A percentile compares a stretch with the other conserved stretches of the same genome.
Evolutionary conservation across 768 basidiomycete species (phyloP).

Genomic region (Austroboletus eburneus): DNA sequence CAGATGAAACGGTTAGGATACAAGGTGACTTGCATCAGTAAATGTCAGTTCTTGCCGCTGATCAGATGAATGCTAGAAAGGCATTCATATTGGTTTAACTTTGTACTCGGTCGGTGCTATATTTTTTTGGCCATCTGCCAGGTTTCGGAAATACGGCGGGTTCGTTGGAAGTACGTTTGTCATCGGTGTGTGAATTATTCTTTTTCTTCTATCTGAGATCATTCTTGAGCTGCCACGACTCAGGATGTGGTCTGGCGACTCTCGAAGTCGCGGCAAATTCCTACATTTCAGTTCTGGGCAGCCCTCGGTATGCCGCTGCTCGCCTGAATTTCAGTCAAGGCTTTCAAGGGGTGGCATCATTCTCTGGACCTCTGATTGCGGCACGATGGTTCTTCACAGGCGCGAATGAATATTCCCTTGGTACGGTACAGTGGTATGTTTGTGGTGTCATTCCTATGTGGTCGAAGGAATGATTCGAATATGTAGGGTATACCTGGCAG

Average conservation of each 20-base stretch:
- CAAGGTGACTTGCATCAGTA: conserved; percentile 40
- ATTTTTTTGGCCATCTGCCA: conserved; percentile 77
- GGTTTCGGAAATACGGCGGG: conserved; percentile 61
- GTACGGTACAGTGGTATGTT: conserved; percentile 61
- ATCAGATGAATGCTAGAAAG: conserved; percentile 35
- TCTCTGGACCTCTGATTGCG: conserved; percentile 71
- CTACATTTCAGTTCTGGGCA: conserved; percentile 68
- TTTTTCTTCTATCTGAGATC: neutral
- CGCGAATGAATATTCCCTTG: conserved; percentile 54
- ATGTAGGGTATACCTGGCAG: conserved; percentile 59
- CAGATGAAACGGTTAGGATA: conserved; percentile 64
- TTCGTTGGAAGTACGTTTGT: conserved; percentile 74
- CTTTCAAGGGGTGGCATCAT: conserved; percentile 72
- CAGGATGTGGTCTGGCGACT: conserved; percentile 62
- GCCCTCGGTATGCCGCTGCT: conserved; percentile 66
- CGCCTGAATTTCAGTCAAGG: conserved; percentile 78
- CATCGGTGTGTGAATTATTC: conserved; percentile 43
- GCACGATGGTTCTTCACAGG: conserved; percentile 72
- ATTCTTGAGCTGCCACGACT: neutral
- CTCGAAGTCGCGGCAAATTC: conserved; percentile 76
- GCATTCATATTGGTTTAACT: conserved; percentile 58
- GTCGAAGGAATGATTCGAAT: neutral
- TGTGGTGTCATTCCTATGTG: neutral
- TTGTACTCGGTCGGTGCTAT: conserved; percentile 65
- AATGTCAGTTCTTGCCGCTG: neutral